Evolutionary conservation across 2,329 filamentous ascomycete species (phyloP).

Genomic region (Cladophialophora carrionii): DNA sequence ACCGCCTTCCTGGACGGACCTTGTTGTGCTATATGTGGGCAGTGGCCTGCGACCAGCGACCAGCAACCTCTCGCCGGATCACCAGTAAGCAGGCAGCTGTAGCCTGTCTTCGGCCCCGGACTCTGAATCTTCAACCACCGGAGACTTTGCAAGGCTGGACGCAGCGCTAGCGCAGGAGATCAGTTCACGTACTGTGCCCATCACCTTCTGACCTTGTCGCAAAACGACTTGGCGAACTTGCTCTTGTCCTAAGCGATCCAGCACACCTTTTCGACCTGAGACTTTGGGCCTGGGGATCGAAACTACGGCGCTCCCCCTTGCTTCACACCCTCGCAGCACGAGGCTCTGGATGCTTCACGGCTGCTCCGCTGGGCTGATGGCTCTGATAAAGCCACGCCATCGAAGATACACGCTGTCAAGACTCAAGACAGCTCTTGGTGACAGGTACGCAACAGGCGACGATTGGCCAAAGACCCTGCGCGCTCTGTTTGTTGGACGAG

Average conservation of each 20-base stretch:
- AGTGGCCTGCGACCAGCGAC: background rate
- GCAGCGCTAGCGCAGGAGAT: slow-evolving; percentile 17
- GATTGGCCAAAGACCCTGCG: background rate
- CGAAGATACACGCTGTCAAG: background rate
- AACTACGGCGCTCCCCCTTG: background rate
- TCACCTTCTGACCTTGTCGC: background rate
- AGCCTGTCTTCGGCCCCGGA: background rate
- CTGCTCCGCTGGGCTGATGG: background rate
- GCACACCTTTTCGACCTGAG: background rate
- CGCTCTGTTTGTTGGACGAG: background rate
- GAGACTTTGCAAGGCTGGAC: slow-evolving; percentile 5
- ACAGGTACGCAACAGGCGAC: background rate
- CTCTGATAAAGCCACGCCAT: background rate
- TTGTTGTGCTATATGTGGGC: slow-evolving; percentile 2
- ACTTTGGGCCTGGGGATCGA: background rate
- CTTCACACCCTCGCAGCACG: background rate
- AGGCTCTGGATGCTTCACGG: background rate
- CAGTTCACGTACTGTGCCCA: background rate
- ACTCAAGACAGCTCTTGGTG: background rate
- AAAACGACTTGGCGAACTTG: background rate
- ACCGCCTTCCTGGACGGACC: background rate
- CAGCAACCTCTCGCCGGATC: background rate
- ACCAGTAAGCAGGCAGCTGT: background rate
- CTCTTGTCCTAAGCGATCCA: background rate
- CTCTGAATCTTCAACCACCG: background rate